These are phyloP conservation scores for Ramalina peruviana DNA, from an alignment of 495 filamentous ascomycete genomes.

Conservation along the genomic window DNA sequence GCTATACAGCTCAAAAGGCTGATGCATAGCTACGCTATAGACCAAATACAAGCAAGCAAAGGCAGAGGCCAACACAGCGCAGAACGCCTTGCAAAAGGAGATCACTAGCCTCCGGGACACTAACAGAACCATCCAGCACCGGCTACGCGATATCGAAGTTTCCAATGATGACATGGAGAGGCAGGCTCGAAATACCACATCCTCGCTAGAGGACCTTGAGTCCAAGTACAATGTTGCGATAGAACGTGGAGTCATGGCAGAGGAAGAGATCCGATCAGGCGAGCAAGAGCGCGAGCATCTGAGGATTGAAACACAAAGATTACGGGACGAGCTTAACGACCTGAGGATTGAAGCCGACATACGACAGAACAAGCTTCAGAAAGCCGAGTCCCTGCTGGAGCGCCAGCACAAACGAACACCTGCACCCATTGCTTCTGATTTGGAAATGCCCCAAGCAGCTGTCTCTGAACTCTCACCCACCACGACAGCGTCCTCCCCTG, in stretches of 20 bases:
- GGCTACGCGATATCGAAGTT: slow-evolving; percentile 87
- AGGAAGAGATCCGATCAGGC: slow-evolving; percentile 80
- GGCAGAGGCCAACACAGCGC: slow-evolving; percentile 64
- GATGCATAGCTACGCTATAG: slow-evolving; percentile 28
- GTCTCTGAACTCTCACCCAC: slow-evolving; percentile 42
- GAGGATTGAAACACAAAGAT: slow-evolving; percentile 74
- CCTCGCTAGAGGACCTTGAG: slow-evolving; percentile 91
- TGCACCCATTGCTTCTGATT: slow-evolving; percentile 25
- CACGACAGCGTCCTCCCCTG: slow-evolving; percentile 55
- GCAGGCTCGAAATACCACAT: slow-evolving; percentile 83
- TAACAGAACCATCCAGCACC: slow-evolving; percentile 67
- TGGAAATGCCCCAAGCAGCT: slow-evolving; percentile 26
- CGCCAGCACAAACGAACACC: slow-evolving; percentile 35
- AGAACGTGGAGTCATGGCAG: slow-evolving; percentile 80
- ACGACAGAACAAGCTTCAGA: slow-evolving; percentile 75
- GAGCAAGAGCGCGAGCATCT: slow-evolving; percentile 82
- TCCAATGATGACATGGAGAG: slow-evolving; percentile 97
- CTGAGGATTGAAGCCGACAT: slow-evolving; percentile 92
- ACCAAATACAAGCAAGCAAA: slow-evolving; percentile 95
- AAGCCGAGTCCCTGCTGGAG: slow-evolving; percentile 41
- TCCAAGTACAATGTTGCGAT: slow-evolving; percentile 92
- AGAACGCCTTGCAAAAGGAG: slow-evolving; percentile 85
- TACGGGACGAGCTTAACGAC: slow-evolving; percentile 83
- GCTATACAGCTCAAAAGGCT: neutral
- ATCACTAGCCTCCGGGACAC: slow-evolving; percentile 78